phyloP scores from a whole-genome alignment of 805 yeast genomes.

The Isabelozyma pseudorhagii region DNA sequence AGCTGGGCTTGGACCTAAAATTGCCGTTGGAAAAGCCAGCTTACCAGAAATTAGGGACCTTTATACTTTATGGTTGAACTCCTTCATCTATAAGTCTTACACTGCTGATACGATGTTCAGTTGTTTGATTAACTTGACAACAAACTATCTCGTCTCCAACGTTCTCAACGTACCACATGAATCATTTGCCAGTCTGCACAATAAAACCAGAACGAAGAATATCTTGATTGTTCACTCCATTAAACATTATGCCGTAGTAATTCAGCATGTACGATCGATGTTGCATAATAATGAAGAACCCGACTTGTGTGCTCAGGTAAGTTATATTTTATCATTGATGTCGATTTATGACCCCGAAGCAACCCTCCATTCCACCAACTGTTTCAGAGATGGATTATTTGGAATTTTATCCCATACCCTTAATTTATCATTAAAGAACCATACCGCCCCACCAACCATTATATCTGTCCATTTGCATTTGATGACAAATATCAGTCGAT shows the following conservation, averaged over 20 bases:
- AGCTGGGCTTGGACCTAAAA: conserved; percentile 10
- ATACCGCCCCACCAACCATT: conserved; percentile 11
- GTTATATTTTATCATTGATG: conserved; percentile 37
- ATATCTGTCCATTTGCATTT: conserved; percentile 31
- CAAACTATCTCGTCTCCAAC: conserved; percentile 35
- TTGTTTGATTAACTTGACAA: conserved; percentile 35
- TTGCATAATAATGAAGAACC: conserved; percentile 28
- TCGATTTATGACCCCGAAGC: conserved; percentile 44
- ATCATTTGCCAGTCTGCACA: conserved; percentile 8
- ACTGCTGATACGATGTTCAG: conserved; percentile 27
- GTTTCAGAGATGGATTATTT: conserved; percentile 41
- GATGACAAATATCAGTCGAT: conserved; percentile 30
- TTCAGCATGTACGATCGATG: conserved; percentile 26
- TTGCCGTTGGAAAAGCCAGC: conserved; percentile 22
- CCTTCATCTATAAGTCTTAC: conserved; percentile 24
- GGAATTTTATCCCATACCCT: conserved; percentile 28
- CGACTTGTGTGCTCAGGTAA: conserved; percentile 28
- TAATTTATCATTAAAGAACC: conserved; percentile 10
- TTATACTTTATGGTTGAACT: conserved; percentile 31
- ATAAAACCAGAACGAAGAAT: conserved; percentile 16
- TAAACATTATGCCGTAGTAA: conserved; percentile 33
- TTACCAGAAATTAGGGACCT: conserved; percentile 25
- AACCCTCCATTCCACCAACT: conserved; percentile 29
- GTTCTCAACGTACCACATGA: conserved; percentile 13
- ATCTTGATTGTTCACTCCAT: conserved; percentile 29